These are phyloP conservation scores for Wickerhamiella bombiphila DNA, from an alignment of 805 yeast genomes.

Conservation along the genomic window DNA sequence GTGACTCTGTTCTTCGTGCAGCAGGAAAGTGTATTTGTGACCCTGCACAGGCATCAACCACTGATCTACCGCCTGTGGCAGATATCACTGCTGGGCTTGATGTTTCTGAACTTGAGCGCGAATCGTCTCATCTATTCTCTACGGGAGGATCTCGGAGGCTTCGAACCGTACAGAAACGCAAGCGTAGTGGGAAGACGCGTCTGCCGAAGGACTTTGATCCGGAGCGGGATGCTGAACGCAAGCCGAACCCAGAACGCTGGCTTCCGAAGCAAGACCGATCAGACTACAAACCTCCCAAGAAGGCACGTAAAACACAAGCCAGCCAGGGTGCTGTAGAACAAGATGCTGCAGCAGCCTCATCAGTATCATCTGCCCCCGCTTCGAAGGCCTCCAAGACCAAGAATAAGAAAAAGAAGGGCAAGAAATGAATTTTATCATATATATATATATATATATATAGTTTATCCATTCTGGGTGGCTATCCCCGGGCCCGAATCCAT, in stretches of 20 bases:
- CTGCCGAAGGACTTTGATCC: slow-evolving; percentile 30
- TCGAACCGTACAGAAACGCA: slow-evolving; percentile 15
- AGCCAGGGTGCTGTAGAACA: slow-evolving; percentile 26
- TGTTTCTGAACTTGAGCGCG: slow-evolving; percentile 16
- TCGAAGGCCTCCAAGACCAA: slow-evolving; percentile 12
- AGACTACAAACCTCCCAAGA: slow-evolving; percentile 64
- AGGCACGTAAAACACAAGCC: slow-evolving; percentile 32
- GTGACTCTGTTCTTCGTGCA: slow-evolving; percentile 4
- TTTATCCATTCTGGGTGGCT: too few species aligned
- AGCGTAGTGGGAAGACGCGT: slow-evolving; percentile 24
- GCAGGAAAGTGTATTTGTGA: slow-evolving; percentile 4
- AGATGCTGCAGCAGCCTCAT: slow-evolving; percentile 2
- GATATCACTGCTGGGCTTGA: slow-evolving; percentile 17
- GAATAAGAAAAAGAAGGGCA: slow-evolving; percentile 25
- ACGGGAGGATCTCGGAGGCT: neutral
- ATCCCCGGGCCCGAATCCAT: too few species aligned
- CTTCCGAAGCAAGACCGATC: slow-evolving; percentile 75
- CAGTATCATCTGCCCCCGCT: too few species aligned
- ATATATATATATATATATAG: too few species aligned
- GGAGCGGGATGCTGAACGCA: slow-evolving; percentile 19
- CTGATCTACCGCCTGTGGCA: slow-evolving; percentile 7
- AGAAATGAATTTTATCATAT: slow-evolving; percentile 14
- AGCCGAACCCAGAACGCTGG: slow-evolving; percentile 73
- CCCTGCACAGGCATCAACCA: neutral
- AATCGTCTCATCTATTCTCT: neutral